Evolutionary conservation across 495 filamentous ascomycete genomes (phyloP).

Genomic region (Bryoglossum gracile): DNA sequence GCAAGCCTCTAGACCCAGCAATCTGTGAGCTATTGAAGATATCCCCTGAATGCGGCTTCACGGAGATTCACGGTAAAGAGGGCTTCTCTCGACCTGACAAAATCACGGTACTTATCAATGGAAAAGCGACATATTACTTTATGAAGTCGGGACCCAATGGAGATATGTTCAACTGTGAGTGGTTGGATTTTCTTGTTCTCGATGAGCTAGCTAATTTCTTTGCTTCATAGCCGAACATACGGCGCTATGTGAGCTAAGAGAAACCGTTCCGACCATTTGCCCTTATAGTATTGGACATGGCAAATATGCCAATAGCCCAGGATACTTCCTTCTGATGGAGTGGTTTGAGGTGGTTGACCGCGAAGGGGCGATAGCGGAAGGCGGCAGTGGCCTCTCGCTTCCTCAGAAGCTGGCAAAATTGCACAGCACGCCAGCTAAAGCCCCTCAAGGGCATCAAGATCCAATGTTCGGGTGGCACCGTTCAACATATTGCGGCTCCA

Average conservation of each 20-base stretch:
- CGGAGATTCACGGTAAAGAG: not conserved
- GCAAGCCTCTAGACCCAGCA: not conserved
- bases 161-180: not conserved
- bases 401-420: constrained; percentile 71
- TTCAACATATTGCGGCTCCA: constrained; percentile 72
- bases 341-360: constrained; percentile 5
- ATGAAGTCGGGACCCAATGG: not conserved
- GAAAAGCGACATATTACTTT: not conserved
- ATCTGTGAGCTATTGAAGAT: not conserved
- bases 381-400: constrained; percentile 43
- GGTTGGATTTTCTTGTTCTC: not conserved
- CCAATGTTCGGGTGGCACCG: constrained; percentile 75
- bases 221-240: not conserved
- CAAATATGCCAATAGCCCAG: not conserved
- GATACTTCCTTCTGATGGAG: not conserved
- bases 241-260: not conserved
- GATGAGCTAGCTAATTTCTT: not conserved
- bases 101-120: not conserved
- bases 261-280: not conserved
- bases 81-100: not conserved
- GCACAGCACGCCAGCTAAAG: constrained; percentile 68
- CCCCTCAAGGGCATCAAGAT: constrained; percentile 47
- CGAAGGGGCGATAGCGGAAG: not conserved
- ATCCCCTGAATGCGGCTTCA: not conserved
- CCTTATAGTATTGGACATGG: not conserved